These are phyloP conservation scores for Mesembryanthemum crystallinum DNA, from an alignment of 148 eudicot genomes.

Conservation along the genomic window DNA sequence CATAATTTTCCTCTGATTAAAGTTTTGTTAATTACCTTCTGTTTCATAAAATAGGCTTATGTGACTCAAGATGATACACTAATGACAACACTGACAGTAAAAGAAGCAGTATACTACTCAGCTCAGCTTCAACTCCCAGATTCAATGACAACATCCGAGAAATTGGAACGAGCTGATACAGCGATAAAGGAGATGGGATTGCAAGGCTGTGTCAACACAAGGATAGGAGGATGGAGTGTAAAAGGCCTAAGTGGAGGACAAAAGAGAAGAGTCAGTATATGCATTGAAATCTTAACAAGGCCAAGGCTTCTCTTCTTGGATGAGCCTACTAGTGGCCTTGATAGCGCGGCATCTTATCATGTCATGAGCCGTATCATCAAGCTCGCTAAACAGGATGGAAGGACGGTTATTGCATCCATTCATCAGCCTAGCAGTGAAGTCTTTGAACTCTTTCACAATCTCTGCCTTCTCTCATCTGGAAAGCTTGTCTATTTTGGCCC, in stretches of 20 bases:
- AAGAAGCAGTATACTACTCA: constrained; percentile 69
- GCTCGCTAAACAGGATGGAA: constrained; percentile 38
- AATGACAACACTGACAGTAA: constrained; percentile 54
- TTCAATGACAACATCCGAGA: constrained; percentile 51
- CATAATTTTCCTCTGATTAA: too few relatives aligned
- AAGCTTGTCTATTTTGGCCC: constrained; percentile 55
- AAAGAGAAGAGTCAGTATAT: constrained; percentile 81
- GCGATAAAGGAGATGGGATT: constrained; percentile 72
- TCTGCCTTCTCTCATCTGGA: constrained; percentile 59
- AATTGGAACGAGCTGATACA: constrained; percentile 47
- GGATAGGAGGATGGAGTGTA: constrained; percentile 68
- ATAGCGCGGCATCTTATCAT: constrained; percentile 76
- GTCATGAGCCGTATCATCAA: constrained; percentile 51
- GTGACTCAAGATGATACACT: constrained; percentile 74
- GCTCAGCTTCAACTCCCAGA: constrained; percentile 67
- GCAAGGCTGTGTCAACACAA: constrained; percentile 52
- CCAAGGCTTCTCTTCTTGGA: constrained; percentile 76
- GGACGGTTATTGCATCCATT: constrained; percentile 57
- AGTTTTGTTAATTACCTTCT: neutral
- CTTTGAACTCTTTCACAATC: constrained; percentile 55
- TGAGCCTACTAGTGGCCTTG: constrained; percentile 88
- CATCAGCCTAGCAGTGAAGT: constrained; percentile 80
- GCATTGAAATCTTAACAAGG: constrained; percentile 60
- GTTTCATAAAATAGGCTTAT: constrained; percentile 45
- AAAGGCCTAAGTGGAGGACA: constrained; percentile 81